These are phyloP conservation scores for Haplographium delicatum DNA, from an alignment of 495 filamentous ascomycete species.

Conservation along the genomic window DNA sequence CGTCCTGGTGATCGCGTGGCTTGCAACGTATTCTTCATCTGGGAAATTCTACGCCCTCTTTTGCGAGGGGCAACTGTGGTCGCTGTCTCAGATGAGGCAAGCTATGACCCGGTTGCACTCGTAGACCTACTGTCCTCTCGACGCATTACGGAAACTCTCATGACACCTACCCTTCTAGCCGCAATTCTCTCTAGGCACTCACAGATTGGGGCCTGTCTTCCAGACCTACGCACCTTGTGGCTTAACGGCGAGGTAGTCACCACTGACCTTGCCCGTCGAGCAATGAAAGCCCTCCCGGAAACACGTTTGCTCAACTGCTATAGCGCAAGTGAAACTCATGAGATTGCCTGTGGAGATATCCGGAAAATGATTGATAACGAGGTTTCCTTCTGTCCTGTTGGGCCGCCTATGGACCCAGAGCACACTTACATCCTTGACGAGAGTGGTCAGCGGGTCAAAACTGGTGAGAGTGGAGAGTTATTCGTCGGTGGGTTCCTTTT, in stretches of 20 bases:
- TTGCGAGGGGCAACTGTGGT: slow-evolving; percentile 63
- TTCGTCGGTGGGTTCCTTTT: slow-evolving; percentile 64
- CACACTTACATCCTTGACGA: slow-evolving; percentile 59
- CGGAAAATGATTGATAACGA: slow-evolving; percentile 50
- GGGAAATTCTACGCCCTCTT: slow-evolving; percentile 68
- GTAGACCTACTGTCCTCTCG: slow-evolving; percentile 56
- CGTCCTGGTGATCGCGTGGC: slow-evolving; percentile 61
- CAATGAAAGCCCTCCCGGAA: slow-evolving; percentile 55
- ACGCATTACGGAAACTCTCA: slow-evolving; percentile 61
- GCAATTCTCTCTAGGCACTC: slow-evolving; percentile 57
- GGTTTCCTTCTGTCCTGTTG: slow-evolving; percentile 50
- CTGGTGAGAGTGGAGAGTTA: slow-evolving; percentile 52
- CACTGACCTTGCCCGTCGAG: slow-evolving; percentile 57
- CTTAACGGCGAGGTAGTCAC: slow-evolving; percentile 69
- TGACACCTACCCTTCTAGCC: slow-evolving; percentile 67
- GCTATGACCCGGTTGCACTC: slow-evolving; percentile 61
- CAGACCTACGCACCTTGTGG: slow-evolving; percentile 58
- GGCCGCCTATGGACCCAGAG: slow-evolving; percentile 51
- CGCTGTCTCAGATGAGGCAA: slow-evolving; percentile 59
- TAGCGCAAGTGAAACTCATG: slow-evolving; percentile 67
- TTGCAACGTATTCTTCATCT: slow-evolving; percentile 71
- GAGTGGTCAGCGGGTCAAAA: slow-evolving; percentile 41
- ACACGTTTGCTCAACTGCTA: slow-evolving; percentile 64
- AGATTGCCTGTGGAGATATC: slow-evolving; percentile 67
- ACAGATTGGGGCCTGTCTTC: slow-evolving; percentile 49